phyloP scores from a whole-genome alignment of 148 eudicot genomes.

The Linanthus parryae region DNA sequence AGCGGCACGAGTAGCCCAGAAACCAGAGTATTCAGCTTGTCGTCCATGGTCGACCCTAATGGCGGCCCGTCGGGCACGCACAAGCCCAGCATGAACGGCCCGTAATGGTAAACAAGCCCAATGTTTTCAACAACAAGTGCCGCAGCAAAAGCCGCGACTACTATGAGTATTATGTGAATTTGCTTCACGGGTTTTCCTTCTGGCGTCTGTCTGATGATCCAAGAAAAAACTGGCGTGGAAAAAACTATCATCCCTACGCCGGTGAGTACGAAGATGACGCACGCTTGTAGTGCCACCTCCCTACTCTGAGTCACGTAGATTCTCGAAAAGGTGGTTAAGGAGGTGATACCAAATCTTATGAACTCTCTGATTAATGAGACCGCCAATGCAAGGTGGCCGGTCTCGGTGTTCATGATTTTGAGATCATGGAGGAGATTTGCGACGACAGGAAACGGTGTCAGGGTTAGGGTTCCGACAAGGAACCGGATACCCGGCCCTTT shows the following conservation, averaged over 20 bases:
- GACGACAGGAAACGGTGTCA: conserved; percentile 15
- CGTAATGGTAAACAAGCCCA: conserved; percentile 12
- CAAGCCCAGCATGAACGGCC: neutral
- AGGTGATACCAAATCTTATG: conserved; percentile 1
- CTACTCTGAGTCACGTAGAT: neutral
- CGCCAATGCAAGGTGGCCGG: conserved; percentile 13
- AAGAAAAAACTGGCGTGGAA: conserved; percentile 11
- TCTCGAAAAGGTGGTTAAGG: neutral
- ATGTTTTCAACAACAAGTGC: conserved; percentile 13
- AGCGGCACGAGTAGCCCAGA: conserved; percentile 1
- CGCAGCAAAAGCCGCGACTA: conserved; percentile 14
- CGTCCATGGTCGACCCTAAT: conserved; percentile 4
- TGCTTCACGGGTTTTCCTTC: conserved; percentile 7
- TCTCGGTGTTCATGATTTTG: conserved; percentile 18
- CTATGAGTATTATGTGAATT: neutral
- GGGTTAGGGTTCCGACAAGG: conserved; percentile 8
- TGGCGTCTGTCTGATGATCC: conserved; percentile 8
- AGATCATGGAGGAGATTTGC: conserved; percentile 13
- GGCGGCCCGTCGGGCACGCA: conserved; percentile 7
- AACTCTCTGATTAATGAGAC: conserved; percentile 13
- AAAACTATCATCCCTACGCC: conserved; percentile 6
- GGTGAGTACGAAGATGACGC: neutral
- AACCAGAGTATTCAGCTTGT: neutral
- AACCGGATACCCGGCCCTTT: no score
- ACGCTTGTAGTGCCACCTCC: neutral